phyloP scores from a whole-genome alignment of 441 rosid species.

The Erodium texanum region DNA sequence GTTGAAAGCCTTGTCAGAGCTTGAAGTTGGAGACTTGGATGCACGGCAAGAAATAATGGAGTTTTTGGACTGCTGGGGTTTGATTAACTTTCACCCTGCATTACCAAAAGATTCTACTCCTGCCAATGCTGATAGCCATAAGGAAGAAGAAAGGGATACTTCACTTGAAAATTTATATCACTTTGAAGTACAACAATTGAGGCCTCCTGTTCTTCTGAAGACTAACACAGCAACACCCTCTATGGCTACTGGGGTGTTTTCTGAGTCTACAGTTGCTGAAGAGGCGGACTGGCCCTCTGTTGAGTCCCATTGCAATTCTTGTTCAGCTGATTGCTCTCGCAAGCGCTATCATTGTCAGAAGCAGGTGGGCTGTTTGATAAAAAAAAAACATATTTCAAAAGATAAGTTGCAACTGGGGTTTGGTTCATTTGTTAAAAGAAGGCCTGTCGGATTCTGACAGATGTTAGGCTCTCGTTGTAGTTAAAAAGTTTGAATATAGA shows the following conservation, averaged over 20 bases:
- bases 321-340: constrained; percentile 96
- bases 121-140: constrained; percentile 30
- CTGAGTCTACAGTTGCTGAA: constrained; percentile 63
- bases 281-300: constrained; percentile 73
- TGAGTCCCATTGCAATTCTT: constrained; percentile 95
- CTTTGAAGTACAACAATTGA: constrained; percentile 51
- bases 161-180: constrained; percentile 60
- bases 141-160: constrained; percentile 32
- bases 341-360: constrained; percentile 97
- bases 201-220: constrained; percentile 34
- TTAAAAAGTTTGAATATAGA: no score
- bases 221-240: constrained; percentile 43
- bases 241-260: constrained; percentile 49
- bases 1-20: constrained; percentile 59
- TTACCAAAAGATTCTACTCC: constrained; percentile 37
- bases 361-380: constrained; percentile 51
- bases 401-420: neutral
- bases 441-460: neutral
- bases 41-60: constrained; percentile 83
- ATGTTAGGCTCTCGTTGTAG: neutral
- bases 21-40: constrained; percentile 63
- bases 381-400: neutral
- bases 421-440: neutral
- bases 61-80: constrained; percentile 95
- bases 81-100: constrained; percentile 89